Conservation (phyloP, 345 rosid genomes). For the Acer campestre region DNA sequence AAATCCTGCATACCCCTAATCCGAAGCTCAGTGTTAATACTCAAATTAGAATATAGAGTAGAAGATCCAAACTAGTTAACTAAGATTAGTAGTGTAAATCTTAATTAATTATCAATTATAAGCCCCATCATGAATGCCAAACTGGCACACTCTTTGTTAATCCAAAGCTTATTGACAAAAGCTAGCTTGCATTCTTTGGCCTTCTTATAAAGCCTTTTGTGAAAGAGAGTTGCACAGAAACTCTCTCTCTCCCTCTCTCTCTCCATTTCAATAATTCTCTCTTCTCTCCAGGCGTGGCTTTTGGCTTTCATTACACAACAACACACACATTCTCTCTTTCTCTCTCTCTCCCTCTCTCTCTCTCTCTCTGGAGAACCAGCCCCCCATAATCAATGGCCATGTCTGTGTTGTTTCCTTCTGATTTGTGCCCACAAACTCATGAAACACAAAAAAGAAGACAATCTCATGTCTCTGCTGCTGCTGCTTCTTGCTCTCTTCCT, state of each 20-base stretch:
- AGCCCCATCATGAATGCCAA: conserved; percentile 38
- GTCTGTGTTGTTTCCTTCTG: conserved; percentile 38
- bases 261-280: conserved; percentile 28
- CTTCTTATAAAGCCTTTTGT: conserved; percentile 41
- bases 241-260: conserved; percentile 19
- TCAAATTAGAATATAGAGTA: too few species aligned
- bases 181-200: conserved; percentile 15
- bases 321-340: conserved; percentile 22
- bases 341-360: conserved; percentile 20
- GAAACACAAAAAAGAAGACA: not conserved
- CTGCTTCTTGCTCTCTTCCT: not conserved
- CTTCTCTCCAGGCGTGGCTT: conserved; percentile 51
- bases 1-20: too few species aligned
- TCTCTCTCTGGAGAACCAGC: conserved; percentile 11
- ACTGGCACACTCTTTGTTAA: conserved; percentile 26
- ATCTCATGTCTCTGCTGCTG: not conserved
- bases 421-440: not conserved
- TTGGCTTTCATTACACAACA: conserved; percentile 52
- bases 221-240: conserved; percentile 15
- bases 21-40: too few species aligned
- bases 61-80: too few species aligned
- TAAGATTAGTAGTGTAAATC: too few species aligned
- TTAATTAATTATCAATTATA: conserved; percentile 10
- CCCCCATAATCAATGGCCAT: conserved; percentile 35
- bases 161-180: not conserved